phyloP scores from a whole-genome alignment of 768 basidiomycete genomes.

The Boletus subparvulus region DNA sequence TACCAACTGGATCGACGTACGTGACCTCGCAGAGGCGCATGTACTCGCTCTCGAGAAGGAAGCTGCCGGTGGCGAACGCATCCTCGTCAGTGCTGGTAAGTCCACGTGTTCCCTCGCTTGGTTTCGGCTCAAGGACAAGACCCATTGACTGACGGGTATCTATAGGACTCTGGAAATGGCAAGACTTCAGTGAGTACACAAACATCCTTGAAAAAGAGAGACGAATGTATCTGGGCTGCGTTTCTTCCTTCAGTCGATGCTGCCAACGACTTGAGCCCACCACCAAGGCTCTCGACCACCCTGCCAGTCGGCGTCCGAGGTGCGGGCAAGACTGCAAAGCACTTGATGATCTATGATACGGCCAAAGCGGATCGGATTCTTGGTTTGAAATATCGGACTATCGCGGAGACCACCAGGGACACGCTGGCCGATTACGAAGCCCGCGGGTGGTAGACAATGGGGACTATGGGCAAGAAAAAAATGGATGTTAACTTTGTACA shows the following conservation, averaged over 20 bases:
- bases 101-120: neutral
- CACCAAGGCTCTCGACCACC: conserved; percentile 28
- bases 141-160: neutral
- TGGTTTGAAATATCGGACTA: conserved; percentile 41
- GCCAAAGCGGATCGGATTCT: conserved; percentile 41
- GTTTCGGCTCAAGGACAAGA: neutral
- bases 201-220: neutral
- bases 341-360: conserved; percentile 33
- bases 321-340: conserved; percentile 26
- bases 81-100: conserved; percentile 46
- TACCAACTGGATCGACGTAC: conserved; percentile 48
- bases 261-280: conserved; percentile 35
- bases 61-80: conserved; percentile 55
- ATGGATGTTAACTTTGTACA: neutral
- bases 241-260: conserved; percentile 32
- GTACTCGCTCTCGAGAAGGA: conserved; percentile 49
- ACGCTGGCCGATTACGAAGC: conserved; percentile 42
- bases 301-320: conserved; percentile 38
- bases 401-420: conserved; percentile 42
- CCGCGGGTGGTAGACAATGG: conserved; percentile 38
- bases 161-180: conserved; percentile 31
- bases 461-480: neutral
- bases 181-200: conserved; percentile 28
- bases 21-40: conserved; percentile 57
- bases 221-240: neutral